phyloP scores from a whole-genome alignment of 352 stramenopile species.

The Globisporangium radiosum region DNA sequence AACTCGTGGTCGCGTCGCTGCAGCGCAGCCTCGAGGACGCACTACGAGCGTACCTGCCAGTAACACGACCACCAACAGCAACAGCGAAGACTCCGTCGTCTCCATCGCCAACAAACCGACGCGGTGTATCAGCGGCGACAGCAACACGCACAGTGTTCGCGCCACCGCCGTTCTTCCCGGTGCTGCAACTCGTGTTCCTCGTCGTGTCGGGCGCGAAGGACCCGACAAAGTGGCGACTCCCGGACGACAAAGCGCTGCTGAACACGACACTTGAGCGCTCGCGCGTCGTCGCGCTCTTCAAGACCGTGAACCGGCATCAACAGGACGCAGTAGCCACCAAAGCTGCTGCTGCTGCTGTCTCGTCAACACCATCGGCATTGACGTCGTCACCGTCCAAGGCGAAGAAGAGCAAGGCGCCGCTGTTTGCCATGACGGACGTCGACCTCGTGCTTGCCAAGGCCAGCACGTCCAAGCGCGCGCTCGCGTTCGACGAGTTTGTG shows the following conservation, averaged over 20 bases:
- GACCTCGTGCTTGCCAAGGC: slow-evolving; percentile 58
- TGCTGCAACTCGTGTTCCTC: slow-evolving; percentile 45
- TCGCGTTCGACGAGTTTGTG: slow-evolving; percentile 41
- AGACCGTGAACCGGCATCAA: slow-evolving; percentile 26
- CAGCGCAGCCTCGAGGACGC: slow-evolving; percentile 5
- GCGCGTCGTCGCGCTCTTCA: slow-evolving; percentile 47
- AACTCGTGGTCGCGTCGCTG: slow-evolving; percentile 28
- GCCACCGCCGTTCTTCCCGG: slow-evolving; percentile 15
- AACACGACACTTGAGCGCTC: slow-evolving; percentile 42
- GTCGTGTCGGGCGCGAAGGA: slow-evolving; percentile 34
- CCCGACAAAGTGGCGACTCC: slow-evolving; percentile 20
- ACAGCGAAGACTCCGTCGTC: neutral
- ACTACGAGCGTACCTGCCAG: slow-evolving; percentile 5
- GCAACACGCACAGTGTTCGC: neutral
- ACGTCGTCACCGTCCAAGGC: neutral
- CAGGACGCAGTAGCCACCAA: neutral
- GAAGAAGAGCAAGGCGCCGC: slow-evolving; percentile 9
- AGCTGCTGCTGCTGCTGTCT: no score
- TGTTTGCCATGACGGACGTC: slow-evolving; percentile 48
- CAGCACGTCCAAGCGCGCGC: slow-evolving; percentile 34
- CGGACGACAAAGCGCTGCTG: slow-evolving; percentile 32
- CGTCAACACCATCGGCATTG: neutral
- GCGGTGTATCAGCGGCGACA: no score
- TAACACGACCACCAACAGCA: neutral
- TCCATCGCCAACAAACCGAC: neutral